A percentile compares a stretch with the other conserved stretches of the same genome.
These are phyloP conservation scores for Kwoniella shandongensis DNA, from an alignment of 768 basidiomycete species.

Conservation along the genomic window DNA sequence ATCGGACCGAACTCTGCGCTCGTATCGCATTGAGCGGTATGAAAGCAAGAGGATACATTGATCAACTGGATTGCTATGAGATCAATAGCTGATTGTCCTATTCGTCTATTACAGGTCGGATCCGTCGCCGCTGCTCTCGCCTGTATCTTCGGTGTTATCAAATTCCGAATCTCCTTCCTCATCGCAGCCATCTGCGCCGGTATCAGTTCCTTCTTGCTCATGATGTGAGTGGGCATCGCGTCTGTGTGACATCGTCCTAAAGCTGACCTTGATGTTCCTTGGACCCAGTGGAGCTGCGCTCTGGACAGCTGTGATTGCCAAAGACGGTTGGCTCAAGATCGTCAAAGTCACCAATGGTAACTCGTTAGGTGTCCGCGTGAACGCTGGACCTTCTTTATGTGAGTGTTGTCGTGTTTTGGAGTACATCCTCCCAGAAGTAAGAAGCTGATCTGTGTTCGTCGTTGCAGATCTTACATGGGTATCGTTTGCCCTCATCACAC, in stretches of 20 bases:
- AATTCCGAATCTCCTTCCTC: constrained; percentile 43
- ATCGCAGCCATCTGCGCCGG: constrained; percentile 39
- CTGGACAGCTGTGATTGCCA: constrained; percentile 49
- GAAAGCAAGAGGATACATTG: background rate
- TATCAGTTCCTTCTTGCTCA: constrained; percentile 31
- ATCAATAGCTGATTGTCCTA: too few relatives aligned
- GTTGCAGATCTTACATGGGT: constrained; percentile 50
- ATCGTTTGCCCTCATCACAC: constrained; percentile 44
- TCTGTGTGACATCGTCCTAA: background rate
- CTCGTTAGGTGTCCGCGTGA: constrained; percentile 38
- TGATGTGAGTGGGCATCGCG: constrained; percentile 36
- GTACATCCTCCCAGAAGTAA: too few relatives aligned
- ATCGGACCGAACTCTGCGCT: background rate
- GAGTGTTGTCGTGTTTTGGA: constrained; percentile 13
- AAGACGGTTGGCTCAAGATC: constrained; percentile 39
- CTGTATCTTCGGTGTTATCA: constrained; percentile 44
- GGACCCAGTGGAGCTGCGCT: constrained; percentile 49
- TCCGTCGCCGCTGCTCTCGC: constrained; percentile 39
- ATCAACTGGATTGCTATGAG: constrained; percentile 4
- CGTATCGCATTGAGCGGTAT: background rate
- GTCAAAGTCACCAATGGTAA: constrained; percentile 34
- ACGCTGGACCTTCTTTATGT: constrained; percentile 48
- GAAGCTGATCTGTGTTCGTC: background rate
- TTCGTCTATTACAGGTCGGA: too few relatives aligned
- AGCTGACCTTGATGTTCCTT: background rate